A percentile compares a stretch with the other conserved stretches of the same genome.
phyloP scores from a whole-genome alignment of 768 basidiomycete species.

The Mycena epipterygia region DNA sequence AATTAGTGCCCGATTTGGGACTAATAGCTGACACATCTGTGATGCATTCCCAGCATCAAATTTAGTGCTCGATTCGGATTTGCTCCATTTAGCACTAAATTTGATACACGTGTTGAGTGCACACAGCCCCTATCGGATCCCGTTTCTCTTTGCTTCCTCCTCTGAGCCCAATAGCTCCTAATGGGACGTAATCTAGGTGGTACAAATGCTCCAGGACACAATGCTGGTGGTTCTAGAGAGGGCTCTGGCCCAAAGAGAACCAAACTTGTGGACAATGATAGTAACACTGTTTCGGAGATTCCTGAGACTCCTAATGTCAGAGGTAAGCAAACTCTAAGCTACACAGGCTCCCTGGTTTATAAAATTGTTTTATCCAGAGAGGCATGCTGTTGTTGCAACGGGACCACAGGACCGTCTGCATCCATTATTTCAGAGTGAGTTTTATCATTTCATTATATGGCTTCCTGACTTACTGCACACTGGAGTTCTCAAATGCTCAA shows the following conservation, averaged over 20 bases:
- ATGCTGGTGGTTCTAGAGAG: background rate
- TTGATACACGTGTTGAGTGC: no score
- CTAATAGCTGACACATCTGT: no score
- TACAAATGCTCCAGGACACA: background rate
- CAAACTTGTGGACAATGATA: background rate
- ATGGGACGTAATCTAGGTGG: background rate
- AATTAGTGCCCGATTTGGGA: no score
- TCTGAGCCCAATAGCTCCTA: background rate
- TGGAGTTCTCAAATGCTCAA: background rate
- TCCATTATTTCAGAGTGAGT: background rate
- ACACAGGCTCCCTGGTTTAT: background rate
- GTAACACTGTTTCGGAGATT: background rate
- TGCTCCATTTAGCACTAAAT: no score
- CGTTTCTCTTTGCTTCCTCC: no score
- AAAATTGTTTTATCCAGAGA: background rate
- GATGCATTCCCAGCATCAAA: no score
- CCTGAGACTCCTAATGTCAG: background rate
- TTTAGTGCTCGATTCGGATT: no score
- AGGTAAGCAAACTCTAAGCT: background rate
- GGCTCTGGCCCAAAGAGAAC: background rate
- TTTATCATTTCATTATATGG: conserved; percentile 3
- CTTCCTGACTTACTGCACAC: background rate
- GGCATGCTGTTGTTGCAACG: background rate
- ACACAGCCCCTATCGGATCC: no score
- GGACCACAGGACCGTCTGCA: background rate